Percentiles rank a stretch among this genome's conserved stretches.
Evolutionary conservation across 2,329 filamentous ascomycete genomes (phyloP).

Genomic region (Penicillium expansum): DNA sequence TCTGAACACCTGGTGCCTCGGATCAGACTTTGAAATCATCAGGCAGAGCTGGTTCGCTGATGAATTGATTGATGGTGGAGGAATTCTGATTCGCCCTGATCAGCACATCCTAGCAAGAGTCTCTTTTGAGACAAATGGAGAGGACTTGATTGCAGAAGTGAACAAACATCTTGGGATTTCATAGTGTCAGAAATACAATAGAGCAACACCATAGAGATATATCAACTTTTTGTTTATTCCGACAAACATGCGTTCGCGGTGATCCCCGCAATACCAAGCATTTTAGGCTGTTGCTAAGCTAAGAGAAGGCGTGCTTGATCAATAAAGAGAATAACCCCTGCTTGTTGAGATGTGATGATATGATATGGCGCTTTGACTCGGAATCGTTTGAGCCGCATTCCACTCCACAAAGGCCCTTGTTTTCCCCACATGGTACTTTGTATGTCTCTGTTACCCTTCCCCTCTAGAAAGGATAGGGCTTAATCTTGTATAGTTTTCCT

Average conservation of each 20-base stretch:
- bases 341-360: background rate
- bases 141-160: background rate
- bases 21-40: background rate
- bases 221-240: background rate
- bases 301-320: background rate
- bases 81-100: constrained; percentile 39
- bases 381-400: background rate
- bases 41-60: constrained; percentile 3
- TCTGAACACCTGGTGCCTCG: background rate
- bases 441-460: background rate
- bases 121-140: background rate
- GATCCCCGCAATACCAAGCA: background rate
- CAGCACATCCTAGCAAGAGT: constrained; percentile 35
- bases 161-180: constrained; percentile 1
- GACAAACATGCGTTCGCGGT: background rate
- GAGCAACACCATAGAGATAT: background rate
- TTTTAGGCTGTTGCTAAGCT: background rate
- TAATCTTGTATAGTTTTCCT: background rate
- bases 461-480: background rate
- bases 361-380: background rate
- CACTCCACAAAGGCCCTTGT: background rate
- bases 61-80: constrained; percentile 26
- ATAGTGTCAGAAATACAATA: background rate
- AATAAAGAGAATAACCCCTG: background rate
- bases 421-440: background rate